These are phyloP conservation scores for Ganoderma lucidum DNA, from an alignment of 1,284 basidiomycete species.

Conservation along the genomic window DNA sequence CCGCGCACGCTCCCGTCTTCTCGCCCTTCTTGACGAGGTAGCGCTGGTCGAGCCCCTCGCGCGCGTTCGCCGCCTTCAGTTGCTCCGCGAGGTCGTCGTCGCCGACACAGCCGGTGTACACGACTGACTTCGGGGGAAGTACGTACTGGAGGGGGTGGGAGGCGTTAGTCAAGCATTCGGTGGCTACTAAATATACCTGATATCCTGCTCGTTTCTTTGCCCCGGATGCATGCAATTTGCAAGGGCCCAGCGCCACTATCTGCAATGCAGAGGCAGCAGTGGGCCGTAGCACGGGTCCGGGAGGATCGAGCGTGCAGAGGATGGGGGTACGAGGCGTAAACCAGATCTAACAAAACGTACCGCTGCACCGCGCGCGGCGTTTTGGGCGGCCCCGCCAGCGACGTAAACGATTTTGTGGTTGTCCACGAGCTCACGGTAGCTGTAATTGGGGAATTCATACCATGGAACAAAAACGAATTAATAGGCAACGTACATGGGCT, in stretches of 20 bases:
- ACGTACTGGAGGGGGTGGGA: slow-evolving; percentile 69
- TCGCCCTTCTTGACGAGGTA: slow-evolving; percentile 90
- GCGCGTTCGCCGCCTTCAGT: slow-evolving; percentile 91
- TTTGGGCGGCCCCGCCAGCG: slow-evolving; percentile 97
- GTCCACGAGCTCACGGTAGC: slow-evolving; percentile 89
- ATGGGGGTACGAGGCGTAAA: not conserved
- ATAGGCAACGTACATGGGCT: slow-evolving; percentile 72
- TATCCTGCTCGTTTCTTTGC: not conserved
- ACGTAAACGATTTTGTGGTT: slow-evolving; percentile 89
- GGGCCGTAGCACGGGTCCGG: not conserved
- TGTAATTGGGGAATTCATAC: slow-evolving; percentile 40
- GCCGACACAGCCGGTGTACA: slow-evolving; percentile 95
- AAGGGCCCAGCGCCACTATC: not conserved
- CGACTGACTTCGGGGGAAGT: slow-evolving; percentile 89
- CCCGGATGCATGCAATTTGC: not conserved
- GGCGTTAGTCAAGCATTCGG: slow-evolving; percentile 2
- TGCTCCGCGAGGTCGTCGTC: slow-evolving; percentile 92
- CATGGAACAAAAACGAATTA: slow-evolving; percentile 1
- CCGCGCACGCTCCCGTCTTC: slow-evolving; percentile 97
- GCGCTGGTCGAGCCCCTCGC: slow-evolving; percentile 89
- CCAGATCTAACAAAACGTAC: slow-evolving; percentile 59
- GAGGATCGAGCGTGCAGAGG: not conserved
- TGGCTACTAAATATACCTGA: not conserved
- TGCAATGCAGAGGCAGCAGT: not conserved
- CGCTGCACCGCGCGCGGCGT: slow-evolving; percentile 94